Base-by-base conservation (phyloP, 805 yeast species). In the Metschnikowia kofuensis region DNA sequence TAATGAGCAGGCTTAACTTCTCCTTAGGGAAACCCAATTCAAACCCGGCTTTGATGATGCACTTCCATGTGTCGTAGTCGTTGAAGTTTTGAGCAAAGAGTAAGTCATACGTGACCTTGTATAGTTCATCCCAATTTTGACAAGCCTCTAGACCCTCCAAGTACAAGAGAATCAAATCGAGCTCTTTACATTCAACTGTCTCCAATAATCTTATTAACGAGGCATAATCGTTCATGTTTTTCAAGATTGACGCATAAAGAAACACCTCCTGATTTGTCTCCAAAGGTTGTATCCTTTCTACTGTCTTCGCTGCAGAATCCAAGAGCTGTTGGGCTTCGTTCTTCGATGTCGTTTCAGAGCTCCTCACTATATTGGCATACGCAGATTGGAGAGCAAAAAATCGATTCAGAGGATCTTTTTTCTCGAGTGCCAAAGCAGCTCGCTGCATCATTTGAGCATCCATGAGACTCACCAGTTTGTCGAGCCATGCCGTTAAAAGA, bases 11-110 rank as follows among this genome's bases (percentile, higher is more conserved):
- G 4, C 39, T 31, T 7, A 62, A 30, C 1, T 77, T 63, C 2
- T 70, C 74, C 10, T 65, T 66, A 2, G 66, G 43, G 46, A 64
- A 57, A 11, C 58, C 65, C 21, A 76, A 53, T 27, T 74, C 56
- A 15, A 60, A 57, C 0, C 76, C 74, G 2, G 90, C 68, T 40
- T 71, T 67, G 16, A 80, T 74, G 43, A 78, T 65, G 14, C 72
- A 68, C 54, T 82, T 78, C 88, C 95, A 89, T 35, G 89, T 80
- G 48, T 80, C 78, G 73, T 81, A 91, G 63, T 90, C 96, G 63
- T 91, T 89, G 47, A 86, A 76, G 9, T 72, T 63, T 26, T 76
- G 67, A 4, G 67, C 69, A 14, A 75, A 68, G 32, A 89, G 62
- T 12, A 80, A 70, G 4, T 58, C 50, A 6, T 61, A 38, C 7